Base-by-base conservation (phyloP, 495 filamentous ascomycete species). In the Penicillium mononematosum region DNA sequence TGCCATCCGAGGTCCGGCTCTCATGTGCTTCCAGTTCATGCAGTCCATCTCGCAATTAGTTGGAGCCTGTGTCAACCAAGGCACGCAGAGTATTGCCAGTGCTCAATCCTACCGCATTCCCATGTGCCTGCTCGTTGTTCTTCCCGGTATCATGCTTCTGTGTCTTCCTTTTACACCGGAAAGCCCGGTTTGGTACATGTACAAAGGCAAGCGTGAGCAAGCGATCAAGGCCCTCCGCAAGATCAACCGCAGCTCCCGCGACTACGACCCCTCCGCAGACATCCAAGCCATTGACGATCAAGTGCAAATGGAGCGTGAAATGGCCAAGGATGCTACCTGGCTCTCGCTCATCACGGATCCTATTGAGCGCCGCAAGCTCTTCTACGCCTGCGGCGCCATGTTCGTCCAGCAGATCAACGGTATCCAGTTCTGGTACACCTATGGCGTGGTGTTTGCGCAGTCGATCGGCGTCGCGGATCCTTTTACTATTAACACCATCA, bases 371-470 rank as follows among this genome's bases (percentile, higher is more conserved):
- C 61, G 63, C 12, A 76, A 76, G 55, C 56, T 75, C 14, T 56
- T 74, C 34, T 76, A 59, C 42, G 58, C 68, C 12, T 61, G 54
- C 32, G 72, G 73, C 25, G 69, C 58, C 44, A 67, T 76, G 66
- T 66, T 66, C 52, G 70, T 63, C 3, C 72, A 75, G 47, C 73
- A 76, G 50, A 72, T 76, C 56, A 66, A 63, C 55, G 72, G 73
- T 22, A 76, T 75, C 45, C 61, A 63, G n/a, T 76, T 72, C 54
- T 75, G 61, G 52, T 75, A 75, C 55, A 62, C 59, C 31, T 76
- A 72, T 45, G 74, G 74, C 17, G 68, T 71, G 0, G 65, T 76
- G 24, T 75, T 76, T 44, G 69, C 70, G 11, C 60, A 75, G 58
- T 53, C 64, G 16, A 66, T 76, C 32, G 73, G 73, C 22, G 56